Evolutionary conservation across 331 rosid species (phyloP), one percentile per base, ranked within the genome.

Genomic region (Arachis monticola): DNA sequence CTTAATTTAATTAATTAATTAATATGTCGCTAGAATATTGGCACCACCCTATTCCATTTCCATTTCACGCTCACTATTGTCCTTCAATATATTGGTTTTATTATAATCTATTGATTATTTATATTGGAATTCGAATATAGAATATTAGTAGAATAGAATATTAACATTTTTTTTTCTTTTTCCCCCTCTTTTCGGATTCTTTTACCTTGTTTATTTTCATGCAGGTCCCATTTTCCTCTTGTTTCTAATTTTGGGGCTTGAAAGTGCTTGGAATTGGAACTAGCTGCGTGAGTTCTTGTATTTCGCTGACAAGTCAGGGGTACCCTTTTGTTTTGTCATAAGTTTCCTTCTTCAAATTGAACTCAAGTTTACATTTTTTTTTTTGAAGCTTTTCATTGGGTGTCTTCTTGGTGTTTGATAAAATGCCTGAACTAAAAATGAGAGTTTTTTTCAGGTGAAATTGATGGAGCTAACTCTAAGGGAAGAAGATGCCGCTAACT

Each of bases 401-500:
- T 66, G 60, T 12, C 14, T 30, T 60, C n/a, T 66, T 1, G 9
- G 55, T 67, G 77, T 74, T 75, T 50, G 82, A 78, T 40, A 68
- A 75, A 85, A 78, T 79, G 80, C 56, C 30, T 67, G n/a, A 48
- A 11, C 2, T 50, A 50, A 3, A 3, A 64, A 32, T 5, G 31
- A 52, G 13, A 17, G 60, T 72, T 75, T 67, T 72, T 75, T 67
- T 62, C 64, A 48, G 22, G 3, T 59, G 71, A 79, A 79, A 61
- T 42, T 52, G 81, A 92, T 88, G 99, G 89, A 82, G 70, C 64
- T 72, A n/a, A 55, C 79, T 79, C 80, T 95, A 51, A 85, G 80
- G 35, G 76, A 65, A 70, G 69, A 83, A 47, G 91, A 90, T n/a
- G 96, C 96, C 12, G 81, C 68, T 79, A 79, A 90, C 35, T 92